phyloP scores from a whole-genome alignment of 1,284 basidiomycete species.

The Malassezia slooffiae region DNA sequence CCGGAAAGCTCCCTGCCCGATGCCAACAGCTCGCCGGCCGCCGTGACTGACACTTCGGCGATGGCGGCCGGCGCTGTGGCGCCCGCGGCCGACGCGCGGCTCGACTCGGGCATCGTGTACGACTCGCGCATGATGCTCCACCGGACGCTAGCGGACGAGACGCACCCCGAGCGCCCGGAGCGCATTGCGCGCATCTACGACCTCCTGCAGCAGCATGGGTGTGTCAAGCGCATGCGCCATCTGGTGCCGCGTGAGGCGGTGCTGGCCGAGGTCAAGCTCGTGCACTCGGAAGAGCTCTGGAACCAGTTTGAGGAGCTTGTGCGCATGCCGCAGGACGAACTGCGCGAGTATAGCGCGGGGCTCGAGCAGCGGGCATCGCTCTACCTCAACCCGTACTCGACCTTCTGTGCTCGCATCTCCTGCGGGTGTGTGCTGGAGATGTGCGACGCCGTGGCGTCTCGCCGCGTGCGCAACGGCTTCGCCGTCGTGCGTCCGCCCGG shows the following conservation, averaged over 20 bases:
- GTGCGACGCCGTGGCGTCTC: slow-evolving; percentile 70
- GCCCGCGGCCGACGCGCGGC: background rate
- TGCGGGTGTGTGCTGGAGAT: slow-evolving; percentile 92
- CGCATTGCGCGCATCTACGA: slow-evolving; percentile 72
- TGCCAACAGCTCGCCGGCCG: too few species aligned
- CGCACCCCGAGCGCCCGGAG: slow-evolving; percentile 78
- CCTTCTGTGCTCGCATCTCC: slow-evolving; percentile 71
- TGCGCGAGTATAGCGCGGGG: slow-evolving; percentile 55
- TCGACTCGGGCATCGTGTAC: slow-evolving; percentile 67
- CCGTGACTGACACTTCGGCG: too few species aligned
- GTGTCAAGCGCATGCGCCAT: slow-evolving; percentile 63
- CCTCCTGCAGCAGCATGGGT: slow-evolving; percentile 56
- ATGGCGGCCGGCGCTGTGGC: too few species aligned
- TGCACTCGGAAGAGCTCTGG: slow-evolving; percentile 83
- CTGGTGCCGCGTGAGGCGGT: slow-evolving; percentile 64
- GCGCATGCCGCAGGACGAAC: slow-evolving; percentile 47
- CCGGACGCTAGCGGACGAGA: slow-evolving; percentile 49
- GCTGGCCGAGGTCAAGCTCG: slow-evolving; percentile 68
- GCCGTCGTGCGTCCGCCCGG: slow-evolving; percentile 95
- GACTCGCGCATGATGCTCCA: slow-evolving; percentile 79
- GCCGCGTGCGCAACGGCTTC: slow-evolving; percentile 72
- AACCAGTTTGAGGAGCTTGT: slow-evolving; percentile 71
- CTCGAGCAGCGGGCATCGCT: slow-evolving; percentile 68
- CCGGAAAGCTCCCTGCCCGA: too few species aligned
- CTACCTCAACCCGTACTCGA: slow-evolving; percentile 78